Conservation (phyloP, 1,284 basidiomycete genomes). For the Irpex sp. region DNA sequence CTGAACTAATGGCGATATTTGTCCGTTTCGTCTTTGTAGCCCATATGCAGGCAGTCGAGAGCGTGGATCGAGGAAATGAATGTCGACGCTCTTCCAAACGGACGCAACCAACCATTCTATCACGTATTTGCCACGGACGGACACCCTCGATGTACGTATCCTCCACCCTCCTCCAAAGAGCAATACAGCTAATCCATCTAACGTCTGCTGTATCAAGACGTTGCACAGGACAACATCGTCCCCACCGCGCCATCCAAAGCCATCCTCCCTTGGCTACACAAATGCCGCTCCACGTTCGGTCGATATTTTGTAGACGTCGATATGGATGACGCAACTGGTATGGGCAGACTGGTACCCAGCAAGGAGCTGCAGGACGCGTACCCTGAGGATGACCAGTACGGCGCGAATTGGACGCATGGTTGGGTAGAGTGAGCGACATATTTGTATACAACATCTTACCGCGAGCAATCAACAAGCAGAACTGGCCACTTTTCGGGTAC, state of each 20-base stretch:
- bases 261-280: conserved; percentile 19
- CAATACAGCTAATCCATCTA: no score
- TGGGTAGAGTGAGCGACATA: neutral
- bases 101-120: conserved; percentile 53
- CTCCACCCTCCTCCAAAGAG: neutral
- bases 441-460: no score
- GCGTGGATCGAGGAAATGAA: conserved; percentile 45
- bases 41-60: conserved; percentile 38
- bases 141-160: conserved; percentile 36
- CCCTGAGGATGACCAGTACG: conserved; percentile 31
- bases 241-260: conserved; percentile 17
- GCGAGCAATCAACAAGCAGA: no score
- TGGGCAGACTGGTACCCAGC: conserved; percentile 30
- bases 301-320: conserved; percentile 29
- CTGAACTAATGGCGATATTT: neutral
- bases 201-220: conserved; percentile 19
- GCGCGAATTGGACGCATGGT: conserved; percentile 12
- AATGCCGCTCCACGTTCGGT: conserved; percentile 18
- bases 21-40: conserved; percentile 24
- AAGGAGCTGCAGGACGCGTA: conserved; percentile 27
- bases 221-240: conserved; percentile 31
- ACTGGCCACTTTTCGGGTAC: no score
- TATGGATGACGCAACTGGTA: conserved; percentile 8
- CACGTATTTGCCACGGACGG: conserved; percentile 36
- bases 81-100: conserved; percentile 36